Percentiles rank a stretch among this genome's conserved stretches.
phyloP scores from a whole-genome alignment of 2,329 filamentous ascomycete species.

The Cryphonectria naterciae region DNA sequence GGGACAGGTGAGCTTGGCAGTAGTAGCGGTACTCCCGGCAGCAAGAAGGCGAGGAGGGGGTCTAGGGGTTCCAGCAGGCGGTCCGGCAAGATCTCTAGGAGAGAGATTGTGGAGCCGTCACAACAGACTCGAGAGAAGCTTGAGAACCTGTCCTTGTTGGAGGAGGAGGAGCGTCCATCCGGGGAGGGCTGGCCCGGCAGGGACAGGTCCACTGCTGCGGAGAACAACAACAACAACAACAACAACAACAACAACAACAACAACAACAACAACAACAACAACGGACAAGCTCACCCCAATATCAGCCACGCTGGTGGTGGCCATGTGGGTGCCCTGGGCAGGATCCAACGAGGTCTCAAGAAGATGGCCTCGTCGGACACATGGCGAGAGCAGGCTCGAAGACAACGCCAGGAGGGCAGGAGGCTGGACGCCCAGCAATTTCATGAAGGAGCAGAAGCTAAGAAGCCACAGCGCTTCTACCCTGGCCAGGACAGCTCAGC shows the following conservation, averaged over 20 bases:
- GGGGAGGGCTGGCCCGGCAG: neutral
- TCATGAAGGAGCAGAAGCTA: constrained; percentile 21
- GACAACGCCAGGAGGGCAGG: neutral
- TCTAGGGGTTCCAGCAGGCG: constrained; percentile 15
- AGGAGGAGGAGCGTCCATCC: constrained; percentile 1
- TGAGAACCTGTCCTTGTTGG: constrained; percentile 12
- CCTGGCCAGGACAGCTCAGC: constrained; percentile 2
- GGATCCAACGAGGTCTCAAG: constrained; percentile 25
- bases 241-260: neutral
- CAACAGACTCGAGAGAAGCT: constrained; percentile 22
- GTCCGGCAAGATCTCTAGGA: constrained; percentile 24
- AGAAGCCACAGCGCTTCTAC: constrained; percentile 25
- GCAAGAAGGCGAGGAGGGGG: constrained; percentile 11
- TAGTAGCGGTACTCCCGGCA: neutral
- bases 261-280: neutral
- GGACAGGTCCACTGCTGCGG: neutral
- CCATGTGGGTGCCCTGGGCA: constrained; percentile 18
- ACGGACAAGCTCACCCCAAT: neutral
- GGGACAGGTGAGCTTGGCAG: constrained; percentile 8
- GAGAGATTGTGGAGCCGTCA: constrained; percentile 20
- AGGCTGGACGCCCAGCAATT: constrained; percentile 21
- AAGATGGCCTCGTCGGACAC: constrained; percentile 24
- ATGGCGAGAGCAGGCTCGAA: constrained; percentile 11
- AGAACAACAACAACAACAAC: neutral
- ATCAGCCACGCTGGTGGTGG: neutral